These are phyloP conservation scores for Schizosaccharomyces osmophilus DNA, from an alignment of 805 yeast species.

Conservation along the genomic window DNA sequence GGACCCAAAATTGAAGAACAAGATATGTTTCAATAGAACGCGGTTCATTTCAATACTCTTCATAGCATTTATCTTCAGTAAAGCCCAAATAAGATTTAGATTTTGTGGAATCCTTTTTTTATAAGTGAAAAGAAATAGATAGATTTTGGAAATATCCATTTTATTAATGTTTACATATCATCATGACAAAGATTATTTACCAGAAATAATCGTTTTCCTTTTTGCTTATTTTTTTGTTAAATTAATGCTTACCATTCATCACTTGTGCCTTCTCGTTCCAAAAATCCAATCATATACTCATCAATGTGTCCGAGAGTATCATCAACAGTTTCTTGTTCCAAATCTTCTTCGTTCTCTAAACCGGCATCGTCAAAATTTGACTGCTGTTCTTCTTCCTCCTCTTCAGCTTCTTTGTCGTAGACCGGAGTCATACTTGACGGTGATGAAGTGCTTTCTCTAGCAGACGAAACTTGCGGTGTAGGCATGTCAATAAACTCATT, in stretches of 20 bases:
- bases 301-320: conserved; percentile 52
- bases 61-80: too few species aligned
- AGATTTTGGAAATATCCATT: neutral
- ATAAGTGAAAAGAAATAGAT: too few species aligned
- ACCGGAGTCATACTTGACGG: conserved; percentile 9
- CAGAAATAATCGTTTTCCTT: neutral
- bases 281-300: conserved; percentile 82
- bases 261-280: conserved; percentile 32
- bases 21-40: too few species aligned
- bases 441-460: conserved; percentile 8
- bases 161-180: neutral
- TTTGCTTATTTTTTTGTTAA: neutral
- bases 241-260: neutral
- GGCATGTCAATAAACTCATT: neutral
- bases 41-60: too few species aligned
- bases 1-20: too few species aligned
- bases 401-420: conserved; percentile 7
- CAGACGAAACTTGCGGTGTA: conserved; percentile 4
- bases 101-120: too few species aligned
- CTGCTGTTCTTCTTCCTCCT: conserved; percentile 2
- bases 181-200: neutral
- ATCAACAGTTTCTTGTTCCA: conserved; percentile 25
- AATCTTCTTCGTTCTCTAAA: conserved; percentile 11
- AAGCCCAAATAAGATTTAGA: too few species aligned
- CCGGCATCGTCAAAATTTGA: neutral